phyloP scores from a whole-genome alignment of 331 rosid genomes.

The Arachis monticola region DNA sequence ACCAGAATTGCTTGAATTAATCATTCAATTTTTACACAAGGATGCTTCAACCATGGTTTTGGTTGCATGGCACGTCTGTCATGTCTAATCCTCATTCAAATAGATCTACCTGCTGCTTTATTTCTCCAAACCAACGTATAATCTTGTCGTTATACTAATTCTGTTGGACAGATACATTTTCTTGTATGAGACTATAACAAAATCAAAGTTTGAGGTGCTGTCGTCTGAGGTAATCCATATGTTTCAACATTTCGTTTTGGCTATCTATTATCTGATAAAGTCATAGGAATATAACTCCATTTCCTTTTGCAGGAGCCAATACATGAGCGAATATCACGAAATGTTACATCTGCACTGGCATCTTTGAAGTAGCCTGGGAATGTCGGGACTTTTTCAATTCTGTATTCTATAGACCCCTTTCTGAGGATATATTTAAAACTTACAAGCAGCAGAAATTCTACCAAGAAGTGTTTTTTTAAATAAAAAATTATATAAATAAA shows the following conservation, averaged over 20 bases:
- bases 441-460: not conserved
- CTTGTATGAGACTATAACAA: constrained; percentile 88
- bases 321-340: constrained; percentile 83
- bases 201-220: constrained; percentile 69
- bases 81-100: constrained; percentile 5
- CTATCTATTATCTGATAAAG: not conserved
- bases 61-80: not conserved
- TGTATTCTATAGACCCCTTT: constrained; percentile 23
- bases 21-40: not conserved
- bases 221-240: constrained; percentile 57
- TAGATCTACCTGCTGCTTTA: not conserved
- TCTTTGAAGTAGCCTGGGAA: constrained; percentile 50
- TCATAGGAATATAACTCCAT: constrained; percentile 6
- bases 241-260: not conserved
- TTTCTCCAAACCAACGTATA: too few species aligned
- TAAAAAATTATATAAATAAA: not conserved
- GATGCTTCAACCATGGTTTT: constrained; percentile 30
- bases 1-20: not conserved
- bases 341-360: constrained; percentile 66
- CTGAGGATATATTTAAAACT: not conserved
- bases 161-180: constrained; percentile 72
- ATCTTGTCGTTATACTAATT: too few species aligned
- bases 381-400: not conserved
- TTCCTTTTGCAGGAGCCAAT: constrained; percentile 67
- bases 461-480: not conserved